Base-by-base conservation (phyloP, 495 filamentous ascomycete species). In the Neurospora terricola region DNA sequence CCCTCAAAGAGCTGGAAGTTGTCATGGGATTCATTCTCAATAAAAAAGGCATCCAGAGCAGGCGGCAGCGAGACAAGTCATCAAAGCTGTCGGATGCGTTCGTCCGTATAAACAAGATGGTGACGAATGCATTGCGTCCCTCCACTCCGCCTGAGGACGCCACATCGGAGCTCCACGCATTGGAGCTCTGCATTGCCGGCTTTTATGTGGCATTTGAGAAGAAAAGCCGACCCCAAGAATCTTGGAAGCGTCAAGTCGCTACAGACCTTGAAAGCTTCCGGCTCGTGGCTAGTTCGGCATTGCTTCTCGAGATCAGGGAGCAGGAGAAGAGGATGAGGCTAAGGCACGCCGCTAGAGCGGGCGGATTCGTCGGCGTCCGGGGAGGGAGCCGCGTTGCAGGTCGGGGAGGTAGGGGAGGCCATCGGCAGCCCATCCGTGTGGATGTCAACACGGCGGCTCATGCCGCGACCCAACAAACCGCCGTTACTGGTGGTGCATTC, bases 21-120 rank as follows among this genome's bases (percentile, higher is more conserved):
- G 93, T 94, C 78, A 85, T 88, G 38, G 92, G 93, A 37, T 87
- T 84, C 48, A 91, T 96, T 70, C 81, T 94, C 27, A 92, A 90
- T 72, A 89, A 86, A 68, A 83, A 80, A 1, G 89, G 90, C 36
- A 80, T 80, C 5, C 88, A 89, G 73, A 89, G 83, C 18, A 85
- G 82, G 70, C 84, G 88, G 1, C 89, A 93, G 73, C 88, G 89
- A 59, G 92, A 95, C 68, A 80, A 79, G 4, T 90, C 88, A 4
- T 80, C 79, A 1, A 85, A 81, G 16, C 85, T 94, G 83, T 89
- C 86, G 70, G 90, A 92, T 11, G 87, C 87, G 23, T 91, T 88
- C 45, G 84, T 89, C 16, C 79, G 82, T 4, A 83, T 90, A 59
- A 77, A 85, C 0, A 79, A 77, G 11, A 85, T 79, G 77, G 83